Evolutionary conservation across 371 early-diverging fungal genomes (phyloP), one percentile per base, ranked within the genome.

Genomic region (Syncephalastrum sp.): DNA sequence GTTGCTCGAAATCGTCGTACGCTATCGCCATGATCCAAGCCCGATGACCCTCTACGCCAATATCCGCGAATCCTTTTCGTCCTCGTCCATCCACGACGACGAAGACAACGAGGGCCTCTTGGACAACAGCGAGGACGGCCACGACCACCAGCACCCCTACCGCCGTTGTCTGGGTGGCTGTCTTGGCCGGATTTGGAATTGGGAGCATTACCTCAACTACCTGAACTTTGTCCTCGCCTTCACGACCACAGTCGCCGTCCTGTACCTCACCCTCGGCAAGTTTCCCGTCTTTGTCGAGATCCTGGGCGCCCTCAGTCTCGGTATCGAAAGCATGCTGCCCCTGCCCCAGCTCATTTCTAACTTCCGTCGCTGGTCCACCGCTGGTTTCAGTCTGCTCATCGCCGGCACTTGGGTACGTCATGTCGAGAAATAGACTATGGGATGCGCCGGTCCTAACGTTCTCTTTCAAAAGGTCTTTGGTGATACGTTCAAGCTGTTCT

Each of bases 401-500:
- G 61, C 75, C 38, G 74, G 56, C n/a, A 70, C 63, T 45, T 78
- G 79, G 79, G 79, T 78, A 70, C 48, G 63, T 15, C 21, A 21
- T 21, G 21, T 2, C 21, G 0, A 1, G 21, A 21, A 21, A 21
- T 21, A 21, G 2, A 2, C 21, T 21, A 21, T 21, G 2, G 21
- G 21, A 21, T 21, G 21, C 21, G 0, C 2, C 21, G 0, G 21
- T 21, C 0, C 21, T 21, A 21, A 21, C 21, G 21, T 2, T 21
- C 2, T 21, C 21, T 21, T 21, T 2, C 21, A 24, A 27, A 27
- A 76, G 87, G 79, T 83, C 38, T 45, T 83, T 54, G 88, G 88
- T 42, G 88, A 87, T 60, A 70, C 79, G 6, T 85, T 85, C 70
- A 87, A 87, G 63, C 77, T 81, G 3, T 81, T 79, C 41, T 85